Evolutionary conservation across 2,329 filamentous ascomycete genomes (phyloP).

Genomic region (Cytospora leucostoma): DNA sequence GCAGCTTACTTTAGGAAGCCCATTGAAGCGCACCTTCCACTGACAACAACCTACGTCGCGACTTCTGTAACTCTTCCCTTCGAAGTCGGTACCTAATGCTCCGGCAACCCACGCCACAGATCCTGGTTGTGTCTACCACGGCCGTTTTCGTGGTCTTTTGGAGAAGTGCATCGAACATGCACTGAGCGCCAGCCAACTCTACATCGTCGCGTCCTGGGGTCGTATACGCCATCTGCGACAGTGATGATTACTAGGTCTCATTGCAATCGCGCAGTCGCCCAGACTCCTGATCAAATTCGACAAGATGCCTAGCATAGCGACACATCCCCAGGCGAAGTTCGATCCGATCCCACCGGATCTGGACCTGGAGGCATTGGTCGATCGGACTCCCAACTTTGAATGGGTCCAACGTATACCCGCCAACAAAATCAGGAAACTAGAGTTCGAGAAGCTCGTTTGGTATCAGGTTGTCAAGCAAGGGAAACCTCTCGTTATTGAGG

Average conservation of each 20-base stretch:
- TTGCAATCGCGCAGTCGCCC: background rate
- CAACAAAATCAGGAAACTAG: slow-evolving; percentile 74
- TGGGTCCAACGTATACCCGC: slow-evolving; percentile 81
- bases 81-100: background rate
- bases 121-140: background rate
- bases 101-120: background rate
- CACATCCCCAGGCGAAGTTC: slow-evolving; percentile 84
- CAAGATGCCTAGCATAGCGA: slow-evolving; percentile 67
- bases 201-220: slow-evolving; percentile 10
- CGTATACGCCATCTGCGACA: slow-evolving; percentile 8
- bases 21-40: background rate
- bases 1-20: background rate
- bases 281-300: slow-evolving; percentile 10
- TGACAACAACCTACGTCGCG: background rate
- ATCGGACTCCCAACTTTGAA: slow-evolving; percentile 79
- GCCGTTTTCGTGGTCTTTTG: background rate
- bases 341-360: slow-evolving; percentile 87
- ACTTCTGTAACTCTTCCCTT: background rate
- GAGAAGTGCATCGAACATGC: slow-evolving; percentile 11
- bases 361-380: slow-evolving; percentile 74
- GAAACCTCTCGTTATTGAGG: slow-evolving; percentile 87
- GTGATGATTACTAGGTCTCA: background rate
- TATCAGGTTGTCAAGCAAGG: slow-evolving; percentile 83
- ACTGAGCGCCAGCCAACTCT: slow-evolving; percentile 9
- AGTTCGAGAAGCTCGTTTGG: slow-evolving; percentile 82